Evolutionary conservation across 2,329 filamentous ascomycete genomes (phyloP), one percentile per base, ranked within the genome.

Genomic region (Hymenoscyphus occultus): DNA sequence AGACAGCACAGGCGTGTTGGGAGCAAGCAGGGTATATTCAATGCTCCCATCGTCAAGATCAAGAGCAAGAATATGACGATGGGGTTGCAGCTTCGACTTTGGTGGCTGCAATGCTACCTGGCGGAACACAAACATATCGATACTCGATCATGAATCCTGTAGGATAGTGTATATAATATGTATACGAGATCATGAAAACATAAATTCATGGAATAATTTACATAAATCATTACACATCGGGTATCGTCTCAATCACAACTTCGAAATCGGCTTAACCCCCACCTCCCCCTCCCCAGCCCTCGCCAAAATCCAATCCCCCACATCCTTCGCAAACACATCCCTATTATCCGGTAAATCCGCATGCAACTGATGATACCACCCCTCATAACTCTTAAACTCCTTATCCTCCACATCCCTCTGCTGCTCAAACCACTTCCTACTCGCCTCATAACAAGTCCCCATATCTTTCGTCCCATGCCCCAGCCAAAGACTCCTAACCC

Each of bases 391-490:
- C 79, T 86, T 90, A 74, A 92, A 88, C 68, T 83, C 84, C 74
- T 87, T 90, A 76, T 96, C 92, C 71, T 83, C 79, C 6, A 90
- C 80, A 60, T 78, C 77, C 32, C 83, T 78, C 69, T 84, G 79
- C 22, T 66, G 59, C 28, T 88, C 84, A 66, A 87, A 85, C 77
- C 90, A 91, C 64, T 79, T 82, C 78, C 86, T 85, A 64, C 85
- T 87, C 1, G 85, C 86, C 9, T 84, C 79, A 71, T 86, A 90
- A 76, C 85, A 87, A 57, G 89, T 90, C 39, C 89, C 84, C 72
- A 81, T 81, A 76, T 97, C 93, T 3, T 75, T 81, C n/a, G 87
- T 90, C 7, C 93, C 93, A 77, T 96, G 92, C 0, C 85, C 84
- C 39, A 96, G 76, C 82, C 90, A 90, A 32, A 97, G 74, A 61